Base-by-base conservation (phyloP, 176 grass and related monocot species). In the Olyra latifolia region DNA sequence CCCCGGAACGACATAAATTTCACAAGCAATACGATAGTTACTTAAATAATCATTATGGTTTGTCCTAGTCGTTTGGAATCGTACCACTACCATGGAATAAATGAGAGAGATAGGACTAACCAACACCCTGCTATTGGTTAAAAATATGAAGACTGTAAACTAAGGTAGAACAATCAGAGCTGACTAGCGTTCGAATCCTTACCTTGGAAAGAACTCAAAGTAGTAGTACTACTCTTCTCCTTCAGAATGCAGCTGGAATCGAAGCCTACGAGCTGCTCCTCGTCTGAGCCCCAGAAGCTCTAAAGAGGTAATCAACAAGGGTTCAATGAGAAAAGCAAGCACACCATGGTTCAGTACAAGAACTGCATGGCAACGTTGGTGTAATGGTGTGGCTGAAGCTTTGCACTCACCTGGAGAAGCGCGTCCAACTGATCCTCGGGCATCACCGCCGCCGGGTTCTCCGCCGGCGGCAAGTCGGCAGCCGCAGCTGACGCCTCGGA, bases 331-430 rank as follows among this genome's bases (percentile, higher is more conserved):
- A 30, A 52, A 79, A 52, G 43, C 27, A 53, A 61, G 32, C 32
- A 44, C 57, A 49, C 41, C 12, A 19, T 72, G 4, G 10, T 25
- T 54, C 11, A 19, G 65, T n/a, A 20, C 45, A 55, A 76, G 3
- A 63, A 29, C 40, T 41, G 17, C 62, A 61, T 35, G 32, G 0
- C 32, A 35, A 35, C n/a, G 5, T 35, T 35, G 32, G 32, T 66
- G 52, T 5, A 25, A 59, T 54, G 41, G 62, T 7, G 40, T 8
- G 30, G 22, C 27, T 69, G 35, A 30, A 82, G 47, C 20, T 35
- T 25, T 82, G 28, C 42, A 78, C 76, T 62, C 66, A 94, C 92
- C 12, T 66, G 87, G 64, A 94, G 68, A 16, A 94, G 83, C 35
- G 87, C 84, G 0, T 82, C 81, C 41, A 89, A 47, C 58, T 87